These are phyloP conservation scores for Penicillium tannophilum DNA, from an alignment of 495 filamentous ascomycete genomes.

Conservation along the genomic window DNA sequence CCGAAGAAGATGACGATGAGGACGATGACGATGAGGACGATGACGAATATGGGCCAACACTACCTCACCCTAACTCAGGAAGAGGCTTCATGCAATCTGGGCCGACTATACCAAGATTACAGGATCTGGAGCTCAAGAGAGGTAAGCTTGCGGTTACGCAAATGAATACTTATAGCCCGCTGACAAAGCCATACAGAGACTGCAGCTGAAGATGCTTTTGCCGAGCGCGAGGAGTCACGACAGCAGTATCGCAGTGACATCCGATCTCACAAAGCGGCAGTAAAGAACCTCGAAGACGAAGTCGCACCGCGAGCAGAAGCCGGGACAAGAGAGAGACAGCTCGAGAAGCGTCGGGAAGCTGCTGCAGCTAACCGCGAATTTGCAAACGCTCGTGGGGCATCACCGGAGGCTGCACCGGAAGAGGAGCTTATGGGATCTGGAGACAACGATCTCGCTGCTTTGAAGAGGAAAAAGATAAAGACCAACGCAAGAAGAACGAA, in stretches of 20 bases:
- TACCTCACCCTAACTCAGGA: conserved; percentile 47
- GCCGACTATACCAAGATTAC: conserved; percentile 70
- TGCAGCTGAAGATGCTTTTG: conserved; percentile 54
- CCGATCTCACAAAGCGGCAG: conserved; percentile 35
- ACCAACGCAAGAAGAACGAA: conserved; percentile 48
- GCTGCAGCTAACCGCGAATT: conserved; percentile 52
- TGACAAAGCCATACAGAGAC: conserved; percentile 40
- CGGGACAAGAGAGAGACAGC: conserved; percentile 77
- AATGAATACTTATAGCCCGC: not conserved
- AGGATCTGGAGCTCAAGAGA: conserved; percentile 73
- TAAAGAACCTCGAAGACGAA: conserved; percentile 62
- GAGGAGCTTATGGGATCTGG: conserved; percentile 47
- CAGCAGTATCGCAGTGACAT: conserved; percentile 61
- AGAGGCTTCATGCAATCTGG: conserved; percentile 49
- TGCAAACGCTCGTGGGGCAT: conserved; percentile 45
- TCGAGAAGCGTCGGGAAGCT: conserved; percentile 77
- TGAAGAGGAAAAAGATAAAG: conserved; percentile 46
- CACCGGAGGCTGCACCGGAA: conserved; percentile 45
- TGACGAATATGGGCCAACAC: conserved; percentile 72
- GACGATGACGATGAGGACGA: conserved; percentile 59
- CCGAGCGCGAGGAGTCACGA: conserved; percentile 56
- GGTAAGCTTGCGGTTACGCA: conserved; percentile 40
- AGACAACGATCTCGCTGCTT: conserved; percentile 40
- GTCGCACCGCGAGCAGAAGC: conserved; percentile 80
- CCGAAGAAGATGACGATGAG: conserved; percentile 49